Evolutionary conservation across 2,329 filamentous ascomycete species (phyloP), one percentile per base, ranked within the genome.

Genomic region (Diaporthe eres): DNA sequence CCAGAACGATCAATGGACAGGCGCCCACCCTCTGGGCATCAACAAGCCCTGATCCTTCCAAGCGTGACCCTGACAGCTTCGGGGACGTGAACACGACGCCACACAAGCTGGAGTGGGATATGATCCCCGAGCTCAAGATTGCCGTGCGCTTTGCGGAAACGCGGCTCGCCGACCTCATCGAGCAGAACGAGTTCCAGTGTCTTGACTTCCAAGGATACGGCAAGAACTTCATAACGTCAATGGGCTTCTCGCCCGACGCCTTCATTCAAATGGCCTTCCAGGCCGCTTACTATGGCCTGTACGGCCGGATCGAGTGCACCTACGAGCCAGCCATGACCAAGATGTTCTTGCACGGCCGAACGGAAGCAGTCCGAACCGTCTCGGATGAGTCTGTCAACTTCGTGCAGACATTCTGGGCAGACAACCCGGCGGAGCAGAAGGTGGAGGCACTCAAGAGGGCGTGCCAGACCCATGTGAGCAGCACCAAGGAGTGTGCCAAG

Each of bases 261-360:
- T 99, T 98, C 82, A 94, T 99, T 28, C 97, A 99, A 84, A 98
- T 99, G 96, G 97, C 97, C 0, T 98, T 98, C 86, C 97, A 99
- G 84, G 96, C 96, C 6, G 96, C 97, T 1, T 98, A 99, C 87
- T 99, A 98, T 81, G 97, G 97, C 2, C 89, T 99, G 10, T 99
- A 98, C 80, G 97, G 97, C 4, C 92, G 95, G 6, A 92, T 98
- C 1, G 97, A 98, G 84, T 98, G 95, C 82, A 97, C 96, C 0
- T 99, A 99, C 83, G 97, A 99, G 84, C 97, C 97, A 10, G 96
- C 97, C 57, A 98, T 99, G 97, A 99, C 97, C 71, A 99, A 99
- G 84, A 88, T 94, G 76, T 99, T 92, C 85, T 91, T 97, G 76
- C 97, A 98, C 82, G 97, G 97, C 15, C 94, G 97, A 61, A 99